A percentile compares a stretch with the other conserved stretches of the same genome.
phyloP scores from a whole-genome alignment of 2,329 filamentous ascomycete genomes.

The Leptosphaerulina australis region DNA sequence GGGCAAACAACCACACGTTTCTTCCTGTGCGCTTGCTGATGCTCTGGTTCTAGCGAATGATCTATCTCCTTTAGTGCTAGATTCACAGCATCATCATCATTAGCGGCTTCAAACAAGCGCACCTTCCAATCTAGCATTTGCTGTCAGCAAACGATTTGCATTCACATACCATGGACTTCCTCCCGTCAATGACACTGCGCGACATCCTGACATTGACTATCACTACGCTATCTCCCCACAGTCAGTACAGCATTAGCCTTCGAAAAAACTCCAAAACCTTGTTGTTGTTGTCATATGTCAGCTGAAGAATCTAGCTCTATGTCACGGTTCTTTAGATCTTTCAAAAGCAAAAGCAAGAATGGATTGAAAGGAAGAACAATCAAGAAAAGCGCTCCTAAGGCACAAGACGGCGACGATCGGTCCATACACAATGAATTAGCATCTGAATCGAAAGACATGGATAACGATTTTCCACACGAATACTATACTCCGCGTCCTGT shows the following conservation, averaged over 20 bases:
- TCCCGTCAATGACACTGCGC: background rate
- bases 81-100: background rate
- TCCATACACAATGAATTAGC: background rate
- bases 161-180: background rate
- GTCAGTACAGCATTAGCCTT: too few species aligned
- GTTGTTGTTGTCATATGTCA: background rate
- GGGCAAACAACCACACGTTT: too few species aligned
- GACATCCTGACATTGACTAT: too few species aligned
- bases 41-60: background rate
- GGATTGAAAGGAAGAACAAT: slow-evolving; percentile 4
- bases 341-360: background rate
- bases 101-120: background rate
- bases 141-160: background rate
- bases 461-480: background rate
- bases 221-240: too few species aligned
- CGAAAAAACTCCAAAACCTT: too few species aligned
- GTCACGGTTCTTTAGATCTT: background rate
- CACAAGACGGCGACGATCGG: background rate
- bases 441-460: background rate
- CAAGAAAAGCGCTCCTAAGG: slow-evolving; percentile 1
- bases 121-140: background rate
- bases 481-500: background rate
- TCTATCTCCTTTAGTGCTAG: background rate
- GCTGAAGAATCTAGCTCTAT: background rate
- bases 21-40: too few species aligned